Conservation (phyloP, 78 protist genomes). For the Dictyostelium intermedium region DNA sequence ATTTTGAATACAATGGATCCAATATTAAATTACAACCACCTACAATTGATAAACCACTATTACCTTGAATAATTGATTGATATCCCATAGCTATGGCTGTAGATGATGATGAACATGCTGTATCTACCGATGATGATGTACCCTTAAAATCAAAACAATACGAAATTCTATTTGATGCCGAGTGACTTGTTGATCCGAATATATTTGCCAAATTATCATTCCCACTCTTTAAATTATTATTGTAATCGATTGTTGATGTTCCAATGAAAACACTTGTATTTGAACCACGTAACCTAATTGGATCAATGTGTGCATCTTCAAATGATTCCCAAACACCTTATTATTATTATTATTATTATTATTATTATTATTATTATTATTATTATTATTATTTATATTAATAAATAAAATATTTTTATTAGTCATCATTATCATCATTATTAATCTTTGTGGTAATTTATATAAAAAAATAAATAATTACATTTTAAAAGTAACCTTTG, state of each 20-base stretch:
- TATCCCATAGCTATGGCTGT: conserved; percentile 78
- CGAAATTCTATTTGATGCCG: conserved; percentile 22
- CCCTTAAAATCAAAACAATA: conserved; percentile 84
- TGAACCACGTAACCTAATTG: background rate
- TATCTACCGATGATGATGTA: conserved; percentile 85
- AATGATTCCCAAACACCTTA: background rate
- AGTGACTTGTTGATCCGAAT: background rate
- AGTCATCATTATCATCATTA: no score
- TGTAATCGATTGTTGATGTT: background rate
- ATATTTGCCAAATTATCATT: background rate
- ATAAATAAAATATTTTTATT: no score
- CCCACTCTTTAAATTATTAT: no score
- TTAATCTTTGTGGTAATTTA: background rate
- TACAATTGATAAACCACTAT: conserved; percentile 67
- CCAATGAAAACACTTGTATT: background rate
- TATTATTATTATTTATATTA: no score
- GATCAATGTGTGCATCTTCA: conserved; percentile 8
- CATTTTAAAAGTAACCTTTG: no score
- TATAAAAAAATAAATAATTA: no score
- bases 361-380: no score
- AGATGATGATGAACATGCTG: conserved; percentile 92
- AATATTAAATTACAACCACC: conserved; percentile 83
- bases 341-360: no score
- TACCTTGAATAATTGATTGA: conserved; percentile 39
- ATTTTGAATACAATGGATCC: background rate